These are phyloP conservation scores for Citrullus amarus DNA, from an alignment of 306 rosid genomes.

Conservation along the genomic window DNA sequence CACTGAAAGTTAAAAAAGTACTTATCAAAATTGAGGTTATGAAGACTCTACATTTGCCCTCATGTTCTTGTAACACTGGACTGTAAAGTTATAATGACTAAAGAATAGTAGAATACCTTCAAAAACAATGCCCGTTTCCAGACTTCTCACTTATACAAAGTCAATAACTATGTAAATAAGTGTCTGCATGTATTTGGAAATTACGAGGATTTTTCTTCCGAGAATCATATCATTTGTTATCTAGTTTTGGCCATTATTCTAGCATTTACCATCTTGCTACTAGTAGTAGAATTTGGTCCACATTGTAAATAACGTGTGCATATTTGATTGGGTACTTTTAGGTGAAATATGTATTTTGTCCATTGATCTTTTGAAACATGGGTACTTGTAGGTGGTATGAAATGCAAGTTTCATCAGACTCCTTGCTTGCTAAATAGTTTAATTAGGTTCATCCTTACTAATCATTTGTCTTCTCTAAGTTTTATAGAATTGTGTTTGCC, in stretches of 20 bases:
- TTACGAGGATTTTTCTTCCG: background rate
- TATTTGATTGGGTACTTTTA: background rate
- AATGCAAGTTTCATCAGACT: background rate
- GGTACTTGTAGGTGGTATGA: background rate
- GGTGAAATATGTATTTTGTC: background rate
- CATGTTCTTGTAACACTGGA: background rate
- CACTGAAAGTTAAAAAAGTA: background rate
- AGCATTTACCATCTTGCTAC: background rate
- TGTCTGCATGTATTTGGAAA: background rate
- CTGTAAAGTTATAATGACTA: background rate
- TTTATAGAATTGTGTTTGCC: background rate
- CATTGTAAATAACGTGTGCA: background rate
- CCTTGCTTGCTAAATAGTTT: background rate
- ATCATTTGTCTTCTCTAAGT: background rate
- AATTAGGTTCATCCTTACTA: background rate
- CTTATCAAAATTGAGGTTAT: background rate
- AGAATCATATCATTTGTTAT: background rate
- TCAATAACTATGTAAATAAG: background rate
- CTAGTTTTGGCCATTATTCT: background rate
- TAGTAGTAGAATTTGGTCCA: background rate
- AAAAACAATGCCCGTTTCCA: background rate
- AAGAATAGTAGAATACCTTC: background rate
- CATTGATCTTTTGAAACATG: background rate
- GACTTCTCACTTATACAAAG: background rate
- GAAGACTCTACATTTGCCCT: background rate